phyloP scores from a whole-genome alignment of 2,329 filamentous ascomycete species.

The Hypoxylon sp. region DNA sequence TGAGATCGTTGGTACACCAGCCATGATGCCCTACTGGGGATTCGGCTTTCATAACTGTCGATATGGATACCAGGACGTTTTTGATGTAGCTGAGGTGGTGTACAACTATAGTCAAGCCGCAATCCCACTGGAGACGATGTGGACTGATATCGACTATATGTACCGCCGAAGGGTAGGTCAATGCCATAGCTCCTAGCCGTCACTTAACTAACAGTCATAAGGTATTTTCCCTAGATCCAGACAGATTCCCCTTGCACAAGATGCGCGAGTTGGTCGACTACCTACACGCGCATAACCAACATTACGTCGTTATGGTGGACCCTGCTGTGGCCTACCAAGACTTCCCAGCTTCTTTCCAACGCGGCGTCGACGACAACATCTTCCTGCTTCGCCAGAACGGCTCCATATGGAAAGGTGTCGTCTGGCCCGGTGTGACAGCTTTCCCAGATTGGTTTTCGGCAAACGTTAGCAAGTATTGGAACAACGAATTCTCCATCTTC shows the following conservation, averaged over 20 bases:
- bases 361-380: constrained; percentile 60
- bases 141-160: constrained; percentile 77
- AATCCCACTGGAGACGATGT: constrained; percentile 79
- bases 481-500: constrained; percentile 74
- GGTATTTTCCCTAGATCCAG: constrained; percentile 76
- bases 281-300: constrained; percentile 76
- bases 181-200: not conserved
- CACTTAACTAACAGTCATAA: constrained; percentile 36
- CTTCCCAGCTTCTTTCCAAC: constrained; percentile 58
- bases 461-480: constrained; percentile 77
- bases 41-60: constrained; percentile 74
- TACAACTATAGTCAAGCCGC: constrained; percentile 75
- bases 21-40: constrained; percentile 76
- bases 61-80: constrained; percentile 76
- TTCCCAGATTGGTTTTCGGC: constrained; percentile 84
- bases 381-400: constrained; percentile 69
- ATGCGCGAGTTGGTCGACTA: constrained; percentile 77
- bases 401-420: constrained; percentile 72
- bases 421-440: constrained; percentile 81
- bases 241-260: constrained; percentile 72
- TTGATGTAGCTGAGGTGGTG: constrained; percentile 75
- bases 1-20: constrained; percentile 68
- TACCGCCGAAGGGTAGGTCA: constrained; percentile 60
- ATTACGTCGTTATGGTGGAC: constrained; percentile 85
- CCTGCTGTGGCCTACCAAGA: constrained; percentile 71